Conservation (phyloP, 2,329 filamentous ascomycete genomes). For the Colletotrichum orchidophilum region DNA sequence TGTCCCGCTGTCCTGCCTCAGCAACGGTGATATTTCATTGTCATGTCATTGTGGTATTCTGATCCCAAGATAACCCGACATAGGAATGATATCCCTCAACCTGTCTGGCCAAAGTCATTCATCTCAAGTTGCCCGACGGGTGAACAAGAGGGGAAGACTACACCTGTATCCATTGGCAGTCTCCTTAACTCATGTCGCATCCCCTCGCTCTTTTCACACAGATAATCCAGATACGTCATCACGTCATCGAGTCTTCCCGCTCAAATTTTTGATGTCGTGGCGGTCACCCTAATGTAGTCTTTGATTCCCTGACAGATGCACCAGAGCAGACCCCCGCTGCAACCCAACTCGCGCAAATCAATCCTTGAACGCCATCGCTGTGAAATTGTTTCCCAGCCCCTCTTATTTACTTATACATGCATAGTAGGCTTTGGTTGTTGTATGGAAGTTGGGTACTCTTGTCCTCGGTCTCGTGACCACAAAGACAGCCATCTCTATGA, state of each 20-base stretch:
- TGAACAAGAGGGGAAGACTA: background rate
- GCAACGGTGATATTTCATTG: background rate
- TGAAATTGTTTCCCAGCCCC: constrained; percentile 29
- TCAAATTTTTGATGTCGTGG: background rate
- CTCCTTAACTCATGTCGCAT: background rate
- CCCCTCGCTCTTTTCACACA: background rate
- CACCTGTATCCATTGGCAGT: background rate
- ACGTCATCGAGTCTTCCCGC: background rate
- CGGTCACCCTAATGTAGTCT: background rate
- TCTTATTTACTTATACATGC: constrained; percentile 15
- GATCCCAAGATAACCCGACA: background rate
- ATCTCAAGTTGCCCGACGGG: background rate
- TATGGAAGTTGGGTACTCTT: background rate
- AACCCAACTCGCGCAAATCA: constrained; percentile 3
- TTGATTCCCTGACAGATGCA: background rate
- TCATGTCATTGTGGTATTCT: background rate
- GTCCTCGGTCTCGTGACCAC: too few relatives aligned
- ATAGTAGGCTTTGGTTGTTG: background rate
- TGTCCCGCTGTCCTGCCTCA: background rate
- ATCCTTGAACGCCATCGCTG: constrained; percentile 31
- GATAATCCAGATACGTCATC: background rate
- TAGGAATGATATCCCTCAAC: background rate
- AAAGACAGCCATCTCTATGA: background rate
- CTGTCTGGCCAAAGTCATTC: background rate
- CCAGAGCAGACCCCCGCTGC: background rate